phyloP scores from a whole-genome alignment of 768 basidiomycete genomes.

The Auricularia auricula-judae region DNA sequence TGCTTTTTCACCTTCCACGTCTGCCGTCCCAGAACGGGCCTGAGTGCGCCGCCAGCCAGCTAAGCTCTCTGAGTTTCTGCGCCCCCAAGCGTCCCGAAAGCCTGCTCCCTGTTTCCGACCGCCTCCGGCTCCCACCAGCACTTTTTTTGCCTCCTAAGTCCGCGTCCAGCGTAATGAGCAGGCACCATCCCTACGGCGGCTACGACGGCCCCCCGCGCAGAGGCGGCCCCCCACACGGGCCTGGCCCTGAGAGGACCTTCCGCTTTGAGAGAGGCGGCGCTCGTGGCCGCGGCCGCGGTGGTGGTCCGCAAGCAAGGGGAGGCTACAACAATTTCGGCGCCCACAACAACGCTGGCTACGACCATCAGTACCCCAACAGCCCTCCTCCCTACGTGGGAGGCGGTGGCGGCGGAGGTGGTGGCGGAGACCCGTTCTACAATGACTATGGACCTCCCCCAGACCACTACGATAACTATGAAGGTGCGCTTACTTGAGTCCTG shows the following conservation, averaged over 20 bases:
- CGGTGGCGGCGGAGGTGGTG: slow-evolving; percentile 25
- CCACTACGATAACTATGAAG: slow-evolving; percentile 65
- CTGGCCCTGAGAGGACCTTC: slow-evolving; percentile 66
- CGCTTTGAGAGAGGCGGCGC: slow-evolving; percentile 31
- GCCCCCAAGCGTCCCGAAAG: too few relatives aligned
- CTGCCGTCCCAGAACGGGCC: too few relatives aligned
- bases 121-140: not conserved
- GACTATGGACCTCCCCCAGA: not conserved
- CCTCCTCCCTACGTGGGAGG: slow-evolving; percentile 27
- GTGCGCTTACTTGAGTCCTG: slow-evolving; percentile 55
- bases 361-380: not conserved
- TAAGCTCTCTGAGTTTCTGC: too few relatives aligned
- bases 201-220: slow-evolving; percentile 57
- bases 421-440: slow-evolving; percentile 5
- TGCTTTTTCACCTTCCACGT: too few relatives aligned
- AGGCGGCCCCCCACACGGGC: slow-evolving; percentile 41
- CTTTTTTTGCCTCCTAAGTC: not conserved
- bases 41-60: too few relatives aligned
- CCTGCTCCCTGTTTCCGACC: not conserved
- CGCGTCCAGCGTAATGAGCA: slow-evolving; percentile 47
- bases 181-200: slow-evolving; percentile 78
- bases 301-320: slow-evolving; percentile 35
- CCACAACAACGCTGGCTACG: not conserved
- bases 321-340: slow-evolving; percentile 24
- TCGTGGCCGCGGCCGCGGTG: slow-evolving; percentile 50